Evolutionary conservation across 345 rosid genomes (phyloP).

Genomic region (Citrus medica): DNA sequence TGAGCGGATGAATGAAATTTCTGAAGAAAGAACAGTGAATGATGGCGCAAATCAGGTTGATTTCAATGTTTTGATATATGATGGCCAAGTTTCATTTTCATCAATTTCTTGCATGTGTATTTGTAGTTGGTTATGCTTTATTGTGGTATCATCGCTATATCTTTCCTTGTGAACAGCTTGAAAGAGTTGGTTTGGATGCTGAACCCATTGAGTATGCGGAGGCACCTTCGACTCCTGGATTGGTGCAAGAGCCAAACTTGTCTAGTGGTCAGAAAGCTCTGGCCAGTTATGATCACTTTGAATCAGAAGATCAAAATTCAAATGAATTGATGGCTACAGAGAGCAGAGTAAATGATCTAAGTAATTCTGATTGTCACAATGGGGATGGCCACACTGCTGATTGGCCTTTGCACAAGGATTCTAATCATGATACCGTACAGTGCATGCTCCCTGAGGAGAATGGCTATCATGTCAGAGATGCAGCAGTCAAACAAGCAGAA

Average conservation of each 20-base stretch:
- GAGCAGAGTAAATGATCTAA: slow-evolving; percentile 28
- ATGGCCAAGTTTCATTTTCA: background rate
- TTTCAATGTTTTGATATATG: background rate
- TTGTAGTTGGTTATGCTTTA: background rate
- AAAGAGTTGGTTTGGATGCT: slow-evolving; percentile 36
- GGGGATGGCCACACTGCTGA: slow-evolving; percentile 22
- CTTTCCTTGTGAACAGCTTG: slow-evolving; percentile 43
- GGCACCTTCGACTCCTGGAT: slow-evolving; percentile 92
- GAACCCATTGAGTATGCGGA: slow-evolving; percentile 67
- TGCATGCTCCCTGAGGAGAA: slow-evolving; percentile 31
- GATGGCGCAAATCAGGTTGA: slow-evolving; percentile 56
- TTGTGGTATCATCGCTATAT: background rate
- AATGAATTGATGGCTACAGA: slow-evolving; percentile 29
- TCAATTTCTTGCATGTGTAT: slow-evolving; percentile 1
- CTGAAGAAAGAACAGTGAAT: slow-evolving; percentile 42
- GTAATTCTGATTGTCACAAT: slow-evolving; percentile 29
- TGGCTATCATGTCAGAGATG: slow-evolving; percentile 20
- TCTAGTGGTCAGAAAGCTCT: slow-evolving; percentile 61
- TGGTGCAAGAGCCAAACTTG: slow-evolving; percentile 68
- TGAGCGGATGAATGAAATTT: slow-evolving; percentile 21
- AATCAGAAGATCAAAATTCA: slow-evolving; percentile 48
- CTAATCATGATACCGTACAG: slow-evolving; percentile 21
- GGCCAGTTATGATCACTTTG: slow-evolving; percentile 64
- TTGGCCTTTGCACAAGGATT: slow-evolving; percentile 28
- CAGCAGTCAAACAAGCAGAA: slow-evolving; percentile 26